These are phyloP conservation scores for Papiliotrema nemorosa DNA, from an alignment of 1,284 basidiomycete genomes.

Conservation along the genomic window DNA sequence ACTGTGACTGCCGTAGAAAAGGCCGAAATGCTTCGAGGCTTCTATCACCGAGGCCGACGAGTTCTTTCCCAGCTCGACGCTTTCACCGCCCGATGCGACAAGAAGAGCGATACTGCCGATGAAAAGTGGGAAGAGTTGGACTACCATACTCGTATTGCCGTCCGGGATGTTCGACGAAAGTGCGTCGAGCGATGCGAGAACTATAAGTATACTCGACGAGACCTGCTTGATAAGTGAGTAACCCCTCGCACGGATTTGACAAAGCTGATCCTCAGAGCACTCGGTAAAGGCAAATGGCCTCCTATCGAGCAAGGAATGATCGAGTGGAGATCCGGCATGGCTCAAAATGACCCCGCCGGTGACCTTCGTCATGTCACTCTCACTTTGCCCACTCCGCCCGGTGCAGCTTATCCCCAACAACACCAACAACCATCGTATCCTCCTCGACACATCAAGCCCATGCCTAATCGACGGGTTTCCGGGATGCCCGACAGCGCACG, in stretches of 20 bases:
- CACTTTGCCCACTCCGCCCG: constrained; percentile 34
- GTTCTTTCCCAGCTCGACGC: constrained; percentile 45
- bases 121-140: constrained; percentile 39
- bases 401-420: constrained; percentile 13
- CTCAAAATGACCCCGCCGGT: constrained; percentile 37
- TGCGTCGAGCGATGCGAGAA: constrained; percentile 50
- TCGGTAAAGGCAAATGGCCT: constrained; percentile 43
- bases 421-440: constrained; percentile 4
- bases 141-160: constrained; percentile 35
- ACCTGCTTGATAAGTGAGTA: constrained; percentile 48
- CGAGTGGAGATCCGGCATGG: constrained; percentile 33
- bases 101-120: constrained; percentile 40
- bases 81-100: constrained; percentile 42
- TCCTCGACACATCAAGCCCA: constrained; percentile 18
- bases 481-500: constrained; percentile 13
- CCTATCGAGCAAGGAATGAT: constrained; percentile 43
- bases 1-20: constrained; percentile 35
- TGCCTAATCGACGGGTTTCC: constrained; percentile 16
- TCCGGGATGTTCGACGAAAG: constrained; percentile 45
- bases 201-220: constrained; percentile 50
- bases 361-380: constrained; percentile 39
- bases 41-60: constrained; percentile 42
- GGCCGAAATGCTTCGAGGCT: constrained; percentile 33
- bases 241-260: neutral
- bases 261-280: constrained; percentile 17